Evolutionary conservation across 2,329 filamentous ascomycete species (phyloP).

Genomic region (Tricladium varicosporioides): DNA sequence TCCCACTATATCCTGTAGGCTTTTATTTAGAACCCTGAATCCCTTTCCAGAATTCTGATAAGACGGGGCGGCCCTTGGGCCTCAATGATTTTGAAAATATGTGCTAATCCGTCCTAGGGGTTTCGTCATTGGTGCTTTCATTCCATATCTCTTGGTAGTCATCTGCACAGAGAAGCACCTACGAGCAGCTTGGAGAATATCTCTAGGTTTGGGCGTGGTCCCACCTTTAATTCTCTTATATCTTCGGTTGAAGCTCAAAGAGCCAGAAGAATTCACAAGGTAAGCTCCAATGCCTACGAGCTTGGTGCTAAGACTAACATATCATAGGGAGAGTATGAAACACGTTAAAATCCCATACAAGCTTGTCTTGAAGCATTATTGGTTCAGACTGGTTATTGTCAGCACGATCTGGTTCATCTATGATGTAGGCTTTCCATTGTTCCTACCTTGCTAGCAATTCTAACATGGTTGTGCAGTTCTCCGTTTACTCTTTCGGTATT

Average conservation of each 20-base stretch:
- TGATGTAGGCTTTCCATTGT: conserved; percentile 55
- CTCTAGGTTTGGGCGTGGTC: conserved; percentile 74
- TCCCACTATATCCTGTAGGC: no score
- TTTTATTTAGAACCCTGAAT: no score
- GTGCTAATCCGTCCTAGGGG: not conserved
- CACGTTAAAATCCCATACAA: conserved; percentile 51
- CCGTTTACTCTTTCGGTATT: conserved; percentile 79
- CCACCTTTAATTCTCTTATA: conserved; percentile 71
- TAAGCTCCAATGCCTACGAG: conserved; percentile 2
- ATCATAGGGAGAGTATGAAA: conserved; percentile 34
- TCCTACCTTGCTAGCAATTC: no score
- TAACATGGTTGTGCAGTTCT: conserved; percentile 52
- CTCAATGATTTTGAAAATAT: not conserved
- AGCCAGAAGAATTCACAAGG: conserved; percentile 72
- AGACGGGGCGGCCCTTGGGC: no score
- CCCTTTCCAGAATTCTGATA: no score
- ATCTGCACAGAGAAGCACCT: conserved; percentile 56
- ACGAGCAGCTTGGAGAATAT: conserved; percentile 77
- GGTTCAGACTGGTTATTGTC: conserved; percentile 67
- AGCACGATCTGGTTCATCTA: conserved; percentile 83
- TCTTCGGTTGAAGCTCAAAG: conserved; percentile 69
- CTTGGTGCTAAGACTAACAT: conserved; percentile 9
- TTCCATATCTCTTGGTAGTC: conserved; percentile 65
- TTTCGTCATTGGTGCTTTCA: conserved; percentile 63
- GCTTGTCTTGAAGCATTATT: conserved; percentile 65